Percentiles rank a stretch among this genome's conserved stretches.
Conservation (phyloP, 345 rosid genomes). For the Cardamine chenopodiifolia region DNA sequence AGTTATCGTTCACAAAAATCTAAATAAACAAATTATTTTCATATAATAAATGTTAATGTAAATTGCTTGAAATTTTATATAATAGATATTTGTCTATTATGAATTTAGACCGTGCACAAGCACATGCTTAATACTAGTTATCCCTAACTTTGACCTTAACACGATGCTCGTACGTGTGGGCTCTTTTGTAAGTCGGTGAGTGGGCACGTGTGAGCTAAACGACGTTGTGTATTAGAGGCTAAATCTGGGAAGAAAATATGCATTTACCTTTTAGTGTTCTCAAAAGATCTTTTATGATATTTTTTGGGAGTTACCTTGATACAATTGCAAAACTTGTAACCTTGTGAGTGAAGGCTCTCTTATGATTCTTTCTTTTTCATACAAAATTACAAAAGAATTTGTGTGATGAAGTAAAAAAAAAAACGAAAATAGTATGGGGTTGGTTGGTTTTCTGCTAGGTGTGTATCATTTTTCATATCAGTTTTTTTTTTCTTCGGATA, state of each 20-base stretch:
- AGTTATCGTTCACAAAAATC: too few relatives aligned
- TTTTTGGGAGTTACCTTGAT: neutral
- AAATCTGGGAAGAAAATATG: neutral
- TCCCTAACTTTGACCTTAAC: slow-evolving; percentile 7
- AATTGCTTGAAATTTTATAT: too few relatives aligned
- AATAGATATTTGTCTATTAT: too few relatives aligned
- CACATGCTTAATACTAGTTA: neutral
- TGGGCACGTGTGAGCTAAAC: slow-evolving; percentile 21
- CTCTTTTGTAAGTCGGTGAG: slow-evolving; percentile 30
- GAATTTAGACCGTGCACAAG: too few relatives aligned
- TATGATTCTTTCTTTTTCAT: neutral
- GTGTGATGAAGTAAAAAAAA: neutral
- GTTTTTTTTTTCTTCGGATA: neutral
- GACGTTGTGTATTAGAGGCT: neutral
- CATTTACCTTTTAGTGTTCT: neutral
- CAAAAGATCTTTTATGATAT: slow-evolving; percentile 5
- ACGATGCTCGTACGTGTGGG: slow-evolving; percentile 1
- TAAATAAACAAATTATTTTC: too few relatives aligned
- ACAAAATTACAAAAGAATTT: neutral
- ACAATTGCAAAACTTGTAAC: slow-evolving; percentile 12
- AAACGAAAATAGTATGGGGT: neutral
- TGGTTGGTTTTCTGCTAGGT: neutral
- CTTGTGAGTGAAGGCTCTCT: neutral
- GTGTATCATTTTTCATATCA: neutral
- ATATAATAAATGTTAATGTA: too few relatives aligned